Percentiles rank a stretch among this genome's conserved stretches.
These are phyloP conservation scores for Talaromyces sp. DNA, from an alignment of 2,329 filamentous ascomycete species.

Conservation along the genomic window DNA sequence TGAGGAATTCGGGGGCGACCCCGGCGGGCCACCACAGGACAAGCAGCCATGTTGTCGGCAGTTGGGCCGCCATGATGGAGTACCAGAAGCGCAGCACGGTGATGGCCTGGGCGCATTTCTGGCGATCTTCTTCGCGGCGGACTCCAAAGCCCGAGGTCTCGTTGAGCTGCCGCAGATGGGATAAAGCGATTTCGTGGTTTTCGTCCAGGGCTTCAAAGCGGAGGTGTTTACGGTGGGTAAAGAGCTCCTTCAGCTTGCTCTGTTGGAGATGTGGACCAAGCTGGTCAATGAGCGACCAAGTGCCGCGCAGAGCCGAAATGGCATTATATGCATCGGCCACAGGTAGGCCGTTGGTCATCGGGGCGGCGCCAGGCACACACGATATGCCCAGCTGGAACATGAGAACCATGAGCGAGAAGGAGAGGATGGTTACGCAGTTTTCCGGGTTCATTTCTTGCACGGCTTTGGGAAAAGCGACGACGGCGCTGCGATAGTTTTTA, in stretches of 20 bases:
- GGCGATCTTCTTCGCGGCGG: constrained; percentile 1
- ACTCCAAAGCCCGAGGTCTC: constrained; percentile 2
- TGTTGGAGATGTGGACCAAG: constrained; percentile 7
- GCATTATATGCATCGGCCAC: constrained; percentile 10
- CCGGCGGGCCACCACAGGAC: constrained; percentile 11
- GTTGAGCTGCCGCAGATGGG: constrained; percentile 2
- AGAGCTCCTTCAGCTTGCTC: constrained; percentile 6
- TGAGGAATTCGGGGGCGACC: constrained; percentile 6
- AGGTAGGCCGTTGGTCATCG: constrained; percentile 8
- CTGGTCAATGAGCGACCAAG: constrained; percentile 13
- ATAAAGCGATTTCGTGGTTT: constrained; percentile 2
- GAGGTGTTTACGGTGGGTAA: constrained; percentile 10
- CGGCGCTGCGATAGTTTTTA: constrained; percentile 11
- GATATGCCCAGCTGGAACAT: constrained; percentile 13
- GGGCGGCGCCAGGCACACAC: constrained; percentile 10
- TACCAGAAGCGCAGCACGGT: constrained; percentile 13
- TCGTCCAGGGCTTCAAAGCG: constrained; percentile 10
- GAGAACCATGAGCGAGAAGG: constrained; percentile 10
- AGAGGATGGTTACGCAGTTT: constrained; percentile 10
- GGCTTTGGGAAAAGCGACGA: constrained; percentile 10
- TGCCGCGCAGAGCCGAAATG: constrained; percentile 9
- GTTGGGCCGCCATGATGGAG: constrained; percentile 10
- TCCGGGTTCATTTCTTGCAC: constrained; percentile 9
- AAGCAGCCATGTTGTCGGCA: constrained; percentile 12
- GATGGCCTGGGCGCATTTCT: constrained; percentile 9